Evolutionary conservation across 1,284 basidiomycete species (phyloP).

Genomic region (Lentinula novae-zelandiae): DNA sequence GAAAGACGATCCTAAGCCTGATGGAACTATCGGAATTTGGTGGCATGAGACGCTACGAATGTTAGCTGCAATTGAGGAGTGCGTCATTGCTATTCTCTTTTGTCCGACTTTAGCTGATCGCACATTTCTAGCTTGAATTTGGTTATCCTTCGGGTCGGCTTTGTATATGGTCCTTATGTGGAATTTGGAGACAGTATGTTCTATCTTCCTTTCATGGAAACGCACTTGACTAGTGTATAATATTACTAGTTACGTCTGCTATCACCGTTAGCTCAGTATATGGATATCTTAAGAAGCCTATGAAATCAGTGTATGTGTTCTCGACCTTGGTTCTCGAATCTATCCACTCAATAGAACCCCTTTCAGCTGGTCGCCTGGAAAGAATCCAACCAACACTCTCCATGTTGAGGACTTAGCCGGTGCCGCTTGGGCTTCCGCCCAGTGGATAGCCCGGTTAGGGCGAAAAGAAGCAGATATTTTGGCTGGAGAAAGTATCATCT

Average conservation of each 20-base stretch:
- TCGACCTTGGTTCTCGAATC: slow-evolving; percentile 6
- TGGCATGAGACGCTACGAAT: slow-evolving; percentile 86
- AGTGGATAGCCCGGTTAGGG: slow-evolving; percentile 67
- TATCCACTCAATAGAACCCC: slow-evolving; percentile 9
- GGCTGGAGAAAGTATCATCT: slow-evolving; percentile 68
- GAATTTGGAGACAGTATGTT: slow-evolving; percentile 61
- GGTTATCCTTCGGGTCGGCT: slow-evolving; percentile 70
- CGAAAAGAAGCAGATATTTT: slow-evolving; percentile 56
- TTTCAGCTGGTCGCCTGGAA: slow-evolving; percentile 70
- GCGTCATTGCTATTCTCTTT: slow-evolving; percentile 23
- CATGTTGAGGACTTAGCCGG: slow-evolving; percentile 79
- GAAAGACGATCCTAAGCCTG: slow-evolving; percentile 73
- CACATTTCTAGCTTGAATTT: slow-evolving; percentile 62
- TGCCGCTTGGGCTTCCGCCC: slow-evolving; percentile 69
- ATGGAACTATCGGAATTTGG: slow-evolving; percentile 75
- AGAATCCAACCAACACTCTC: slow-evolving; percentile 76
- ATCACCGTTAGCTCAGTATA: slow-evolving; percentile 83
- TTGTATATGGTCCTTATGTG: slow-evolving; percentile 74
- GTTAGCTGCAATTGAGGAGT: slow-evolving; percentile 72
- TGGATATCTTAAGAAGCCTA: slow-evolving; percentile 78
- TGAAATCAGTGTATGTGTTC: slow-evolving; percentile 73
- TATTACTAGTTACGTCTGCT: slow-evolving; percentile 51
- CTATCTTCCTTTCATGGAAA: slow-evolving; percentile 11
- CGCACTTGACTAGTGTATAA: slow-evolving; percentile 16
- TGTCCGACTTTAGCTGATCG: slow-evolving; percentile 6